Evolutionary conservation across 2,329 filamentous ascomycete genomes (phyloP).

Genomic region (Colletotrichum graminicola): DNA sequence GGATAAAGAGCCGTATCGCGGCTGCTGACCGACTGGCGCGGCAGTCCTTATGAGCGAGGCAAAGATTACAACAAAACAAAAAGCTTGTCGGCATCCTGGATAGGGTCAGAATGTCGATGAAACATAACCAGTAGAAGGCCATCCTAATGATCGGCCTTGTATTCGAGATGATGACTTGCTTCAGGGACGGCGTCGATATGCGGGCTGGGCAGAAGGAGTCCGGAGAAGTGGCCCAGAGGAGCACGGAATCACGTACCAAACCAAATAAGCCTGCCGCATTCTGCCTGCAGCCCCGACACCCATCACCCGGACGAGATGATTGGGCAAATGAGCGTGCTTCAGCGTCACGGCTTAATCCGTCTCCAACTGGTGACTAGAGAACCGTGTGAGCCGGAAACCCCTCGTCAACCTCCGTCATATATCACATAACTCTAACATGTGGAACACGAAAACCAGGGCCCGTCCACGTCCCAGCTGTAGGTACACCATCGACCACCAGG

Average conservation of each 20-base stretch:
- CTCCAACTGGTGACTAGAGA: not conserved
- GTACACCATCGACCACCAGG: not conserved
- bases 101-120: not conserved
- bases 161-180: no score
- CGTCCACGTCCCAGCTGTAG: not conserved
- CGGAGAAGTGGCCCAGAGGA: not conserved
- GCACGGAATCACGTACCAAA: not conserved
- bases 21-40: no score
- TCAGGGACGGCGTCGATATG: not conserved
- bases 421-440: no score
- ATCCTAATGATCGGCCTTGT: no score
- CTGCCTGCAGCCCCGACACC: no score
- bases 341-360: not conserved
- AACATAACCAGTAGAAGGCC: no score
- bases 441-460: not conserved
- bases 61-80: not conserved
- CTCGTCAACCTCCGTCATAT: not conserved
- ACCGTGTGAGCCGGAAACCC: not conserved
- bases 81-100: not conserved
- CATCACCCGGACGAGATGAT: not conserved
- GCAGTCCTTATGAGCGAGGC: no score
- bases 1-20: no score
- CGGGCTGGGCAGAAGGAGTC: conserved; percentile 9
- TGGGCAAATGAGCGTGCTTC: not conserved
- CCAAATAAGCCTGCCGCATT: no score